Base-by-base conservation (phyloP, 805 yeast genomes). In the Metschnikowia dekortorum region DNA sequence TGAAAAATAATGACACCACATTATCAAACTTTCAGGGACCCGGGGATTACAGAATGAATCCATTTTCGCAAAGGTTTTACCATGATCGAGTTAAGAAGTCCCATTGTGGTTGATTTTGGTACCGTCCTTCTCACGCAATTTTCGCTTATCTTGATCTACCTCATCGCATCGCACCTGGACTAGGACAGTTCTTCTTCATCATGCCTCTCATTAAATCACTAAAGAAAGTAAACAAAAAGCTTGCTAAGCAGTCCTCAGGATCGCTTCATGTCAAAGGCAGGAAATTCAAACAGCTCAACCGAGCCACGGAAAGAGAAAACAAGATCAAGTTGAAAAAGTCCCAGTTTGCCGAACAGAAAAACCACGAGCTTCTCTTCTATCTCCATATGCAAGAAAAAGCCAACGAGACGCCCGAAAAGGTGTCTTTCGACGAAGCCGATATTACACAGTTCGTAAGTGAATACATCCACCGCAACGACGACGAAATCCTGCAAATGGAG, bases 231-330 rank as follows among this genome's bases (percentile, higher is more conserved):
- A 75, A 79, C 56, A 84, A 84, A 68, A 74, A 77, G 56, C 68
- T 83, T 49, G 71, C 79, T 50, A 77, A 77, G 59, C 61, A 56
- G 39, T 71, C 80, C 52, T 80, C 78, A 38, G 81, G 79, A 40
- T 73, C 79, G 36, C 71, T 87, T 57, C 98, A 92, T 64, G 94
- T 96, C 22, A 85, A 84, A 61, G 96, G 97, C 8, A 79, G 97
- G 48, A 92, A 90, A 67, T 86, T 89, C 66, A 85, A 85, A 67
- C 89, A 86, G 64, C 71, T 92, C 46, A 84, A 84, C 49, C 75
- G 94, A 55, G 97, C 97, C n/a, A 82, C 96, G 1, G 69, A 89
- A 41, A 80, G 99, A 66, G 95, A 91, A 55, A 76, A 75, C 45
- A 88, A 87, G 64, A 68, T 92, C 46, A 79, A 75, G 35, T 74